phyloP scores from a whole-genome alignment of 129 eudicot genomes.

The Saussurea involucrata region DNA sequence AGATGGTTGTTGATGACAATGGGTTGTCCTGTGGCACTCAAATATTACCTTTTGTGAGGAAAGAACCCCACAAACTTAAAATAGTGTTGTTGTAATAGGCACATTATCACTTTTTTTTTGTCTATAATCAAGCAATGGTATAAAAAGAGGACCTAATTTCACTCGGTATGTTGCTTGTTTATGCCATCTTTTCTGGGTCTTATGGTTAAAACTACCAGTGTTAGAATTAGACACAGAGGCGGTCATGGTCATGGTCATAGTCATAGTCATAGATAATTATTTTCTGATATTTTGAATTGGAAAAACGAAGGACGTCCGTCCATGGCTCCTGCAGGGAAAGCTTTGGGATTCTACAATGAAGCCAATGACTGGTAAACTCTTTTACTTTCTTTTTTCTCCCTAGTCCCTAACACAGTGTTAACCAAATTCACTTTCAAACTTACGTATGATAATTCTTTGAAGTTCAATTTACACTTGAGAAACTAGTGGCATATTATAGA shows the following conservation, averaged over 20 bases:
- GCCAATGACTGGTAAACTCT: constrained; percentile 59
- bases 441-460: neutral
- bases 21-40: constrained; percentile 33
- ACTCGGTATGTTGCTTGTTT: constrained; percentile 4
- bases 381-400: neutral
- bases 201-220: constrained; percentile 5
- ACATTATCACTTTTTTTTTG: constrained; percentile 18
- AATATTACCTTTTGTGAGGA: constrained; percentile 31
- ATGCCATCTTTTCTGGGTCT: constrained; percentile 10
- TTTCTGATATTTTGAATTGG: constrained; percentile 12
- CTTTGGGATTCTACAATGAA: constrained; percentile 48
- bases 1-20: constrained; percentile 28
- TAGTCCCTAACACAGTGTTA: neutral
- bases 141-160: constrained; percentile 22
- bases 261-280: neutral
- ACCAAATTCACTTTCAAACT: neutral
- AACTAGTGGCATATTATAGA: neutral
- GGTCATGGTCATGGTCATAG: constrained; percentile 21
- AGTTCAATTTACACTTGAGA: neutral
- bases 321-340: constrained; percentile 62
- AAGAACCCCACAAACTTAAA: constrained; percentile 15
- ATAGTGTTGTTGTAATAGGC: constrained; percentile 21
- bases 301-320: constrained; percentile 5
- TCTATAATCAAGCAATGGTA: constrained; percentile 23
- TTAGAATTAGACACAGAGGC: constrained; percentile 2